These are phyloP conservation scores for Blepharisma japonicum DNA, from an alignment of 73 alveolate species.

Conservation along the genomic window DNA sequence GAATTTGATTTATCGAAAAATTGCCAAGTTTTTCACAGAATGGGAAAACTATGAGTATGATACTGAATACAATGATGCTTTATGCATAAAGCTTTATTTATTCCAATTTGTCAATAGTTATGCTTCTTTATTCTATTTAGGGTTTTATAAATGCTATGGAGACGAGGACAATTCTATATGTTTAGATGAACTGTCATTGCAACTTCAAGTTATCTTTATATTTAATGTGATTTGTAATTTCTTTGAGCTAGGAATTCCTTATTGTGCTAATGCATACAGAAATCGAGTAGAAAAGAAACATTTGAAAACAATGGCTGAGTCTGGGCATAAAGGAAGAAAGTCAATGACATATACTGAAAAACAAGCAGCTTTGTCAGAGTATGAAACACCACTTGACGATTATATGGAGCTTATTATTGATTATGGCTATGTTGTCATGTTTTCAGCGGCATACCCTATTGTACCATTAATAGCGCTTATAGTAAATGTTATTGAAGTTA, in stretches of 20 bases:
- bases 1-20: conserved; percentile 18
- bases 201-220: neutral
- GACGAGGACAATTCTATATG: neutral
- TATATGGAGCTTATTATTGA: conserved; percentile 23
- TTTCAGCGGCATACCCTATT: conserved; percentile 28
- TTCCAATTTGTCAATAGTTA: conserved; percentile 46
- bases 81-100: conserved; percentile 33
- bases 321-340: neutral
- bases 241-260: conserved; percentile 30
- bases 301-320: neutral
- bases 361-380: neutral
- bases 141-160: conserved; percentile 39
- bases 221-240: neutral
- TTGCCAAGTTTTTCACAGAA: conserved; percentile 34
- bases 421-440: conserved; percentile 31
- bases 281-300: neutral
- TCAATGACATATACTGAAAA: neutral
- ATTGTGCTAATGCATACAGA: neutral
- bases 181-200: neutral
- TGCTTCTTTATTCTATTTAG: conserved; percentile 42
- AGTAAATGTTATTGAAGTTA: conserved; percentile 9
- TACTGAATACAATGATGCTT: conserved; percentile 27
- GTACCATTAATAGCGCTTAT: conserved; percentile 18
- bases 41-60: conserved; percentile 47
- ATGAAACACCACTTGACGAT: conserved; percentile 34